These are phyloP conservation scores for Loxodes magnus DNA, from an alignment of 73 alveolate species.

Conservation along the genomic window DNA sequence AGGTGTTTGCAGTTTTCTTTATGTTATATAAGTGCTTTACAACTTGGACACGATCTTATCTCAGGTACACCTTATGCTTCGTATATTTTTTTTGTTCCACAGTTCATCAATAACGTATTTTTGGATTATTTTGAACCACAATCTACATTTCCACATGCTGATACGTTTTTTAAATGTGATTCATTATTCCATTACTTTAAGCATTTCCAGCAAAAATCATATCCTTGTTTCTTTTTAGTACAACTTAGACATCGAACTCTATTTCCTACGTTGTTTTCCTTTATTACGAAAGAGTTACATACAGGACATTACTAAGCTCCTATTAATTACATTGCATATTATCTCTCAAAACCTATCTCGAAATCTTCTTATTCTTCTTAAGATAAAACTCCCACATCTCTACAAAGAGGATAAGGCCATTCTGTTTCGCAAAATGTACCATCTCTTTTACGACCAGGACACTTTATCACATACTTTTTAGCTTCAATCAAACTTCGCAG, in stretches of 20 bases:
- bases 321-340: not conserved
- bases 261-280: not conserved
- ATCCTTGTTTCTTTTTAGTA: not conserved
- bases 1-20: constrained; percentile 8
- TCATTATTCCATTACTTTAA: constrained; percentile 7
- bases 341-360: constrained; percentile 12
- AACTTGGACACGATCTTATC: constrained; percentile 22
- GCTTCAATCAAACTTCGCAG: constrained; percentile 6
- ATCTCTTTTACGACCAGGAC: constrained; percentile 10
- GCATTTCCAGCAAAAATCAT: constrained; percentile 21
- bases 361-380: constrained; percentile 6
- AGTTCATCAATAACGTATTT: not conserved
- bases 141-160: constrained; percentile 8
- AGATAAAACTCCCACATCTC: constrained; percentile 15
- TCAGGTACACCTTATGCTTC: not conserved
- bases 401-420: constrained; percentile 15
- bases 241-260: constrained; percentile 13
- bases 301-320: constrained; percentile 14
- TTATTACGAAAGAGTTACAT: not conserved
- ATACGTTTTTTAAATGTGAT: not conserved
- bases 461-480: constrained; percentile 8
- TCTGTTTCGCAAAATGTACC: constrained; percentile 7
- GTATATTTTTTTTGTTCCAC: constrained; percentile 5
- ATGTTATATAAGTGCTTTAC: constrained; percentile 10
- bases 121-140: not conserved